Evolutionary conservation across 163 green algal species (phyloP), one percentile per base, ranked within the genome.

Genomic region (Prototheca cutis): DNA sequence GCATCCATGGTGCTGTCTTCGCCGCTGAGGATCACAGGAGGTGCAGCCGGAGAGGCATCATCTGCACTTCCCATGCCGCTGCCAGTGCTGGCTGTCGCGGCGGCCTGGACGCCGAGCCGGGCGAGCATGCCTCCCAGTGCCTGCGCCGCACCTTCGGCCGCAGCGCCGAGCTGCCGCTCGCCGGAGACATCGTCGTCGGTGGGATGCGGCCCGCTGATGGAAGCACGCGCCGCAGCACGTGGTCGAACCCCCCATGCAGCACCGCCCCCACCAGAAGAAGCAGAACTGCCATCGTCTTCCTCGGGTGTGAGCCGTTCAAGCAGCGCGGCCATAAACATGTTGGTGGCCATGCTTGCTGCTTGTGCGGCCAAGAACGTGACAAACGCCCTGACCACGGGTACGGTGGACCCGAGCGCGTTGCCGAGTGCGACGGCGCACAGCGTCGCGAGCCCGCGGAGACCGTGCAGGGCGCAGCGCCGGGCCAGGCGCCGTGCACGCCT

Each of bases 351-450:
- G 40, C 49, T 54, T 10, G 18, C 6, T 7, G 29, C 21, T 28
- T 70, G 54, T 7, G 63, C 28, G 36, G 31, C 27, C 36, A 40
- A 17, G 24, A 70, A 70, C 58, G 68, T 76, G 48, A 13, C 18
- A 2, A 60, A 23, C 17, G n/a, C n/a, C 53, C 66, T 53, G 21
- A 2, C 10, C 5, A 33, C 36, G 2, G 69, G 69, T 24, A 45
- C 39, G 4, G 42, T 24, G 2, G 69, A 55, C 3, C 69, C 69
- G 36, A 76, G 33, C 10, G 61, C 69, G 31, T 76, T 66, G 51
- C 62, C 69, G 5, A 30, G 2, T 4, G 56, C 31, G 2, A 66
- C 36, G 0, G 63, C 69, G 6, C n/a, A 21, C 24, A 65, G 57
- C 53, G 61, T 54, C 3, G 36, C 30, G 6, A n/a, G 23, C 21